These are phyloP conservation scores for Rhododendron williamsianum DNA, from an alignment of 148 eudicot genomes.

Conservation along the genomic window DNA sequence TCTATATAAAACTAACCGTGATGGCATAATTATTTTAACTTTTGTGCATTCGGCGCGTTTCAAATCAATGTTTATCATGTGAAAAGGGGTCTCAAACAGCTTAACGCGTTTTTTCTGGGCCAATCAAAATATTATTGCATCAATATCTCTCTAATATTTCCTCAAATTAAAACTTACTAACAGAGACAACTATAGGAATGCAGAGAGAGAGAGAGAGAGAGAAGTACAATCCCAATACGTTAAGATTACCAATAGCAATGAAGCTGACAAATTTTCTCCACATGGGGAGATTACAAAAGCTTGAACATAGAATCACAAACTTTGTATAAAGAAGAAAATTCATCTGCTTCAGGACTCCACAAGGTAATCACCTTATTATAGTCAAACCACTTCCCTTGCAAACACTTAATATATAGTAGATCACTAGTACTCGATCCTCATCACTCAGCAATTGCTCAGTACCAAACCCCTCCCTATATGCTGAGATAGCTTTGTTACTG, in stretches of 20 bases:
- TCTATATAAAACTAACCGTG: neutral
- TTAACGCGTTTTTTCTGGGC: neutral
- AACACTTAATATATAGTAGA: neutral
- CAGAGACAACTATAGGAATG: too few species aligned
- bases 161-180: too few species aligned
- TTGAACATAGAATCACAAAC: neutral
- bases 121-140: neutral
- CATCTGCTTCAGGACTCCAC: slow-evolving; percentile 50
- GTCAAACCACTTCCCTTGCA: slow-evolving; percentile 1
- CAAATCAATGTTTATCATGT: neutral
- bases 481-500: slow-evolving; percentile 36
- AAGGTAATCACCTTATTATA: slow-evolving; percentile 17
- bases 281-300: slow-evolving; percentile 12
- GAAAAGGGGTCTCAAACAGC: neutral
- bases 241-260: slow-evolving; percentile 26
- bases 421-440: neutral
- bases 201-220: neutral
- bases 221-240: neutral
- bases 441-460: slow-evolving; percentile 19
- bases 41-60: neutral
- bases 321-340: slow-evolving; percentile 32
- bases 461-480: slow-evolving; percentile 17
- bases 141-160: too few species aligned
- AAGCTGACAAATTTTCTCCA: slow-evolving; percentile 51
- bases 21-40: neutral